Conservation (phyloP, 2,329 filamentous ascomycete genomes). For the Triangularia verruculosa region DNA sequence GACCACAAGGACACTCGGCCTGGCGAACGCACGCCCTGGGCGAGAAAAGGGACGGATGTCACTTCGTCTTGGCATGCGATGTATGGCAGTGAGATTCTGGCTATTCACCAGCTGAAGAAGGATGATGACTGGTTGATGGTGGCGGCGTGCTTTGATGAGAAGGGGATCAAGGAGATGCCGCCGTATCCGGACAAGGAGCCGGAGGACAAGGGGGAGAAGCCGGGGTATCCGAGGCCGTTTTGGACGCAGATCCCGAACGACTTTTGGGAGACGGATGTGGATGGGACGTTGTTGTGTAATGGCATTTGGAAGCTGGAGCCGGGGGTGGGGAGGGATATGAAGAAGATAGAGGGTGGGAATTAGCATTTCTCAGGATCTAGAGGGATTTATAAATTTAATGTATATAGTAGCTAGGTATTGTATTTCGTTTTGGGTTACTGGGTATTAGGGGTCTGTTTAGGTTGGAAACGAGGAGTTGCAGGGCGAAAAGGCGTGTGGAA, state of each 20-base stretch:
- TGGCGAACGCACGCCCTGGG: neutral
- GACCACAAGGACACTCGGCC: slow-evolving; percentile 4
- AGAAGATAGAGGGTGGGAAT: neutral
- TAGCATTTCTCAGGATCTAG: neutral
- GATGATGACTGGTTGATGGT: slow-evolving; percentile 5
- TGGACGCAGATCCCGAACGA: neutral
- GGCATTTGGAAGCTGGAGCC: slow-evolving; percentile 9
- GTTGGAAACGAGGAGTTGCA: too few species aligned
- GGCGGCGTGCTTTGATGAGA: slow-evolving; percentile 6
- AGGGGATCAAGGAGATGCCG: slow-evolving; percentile 3
- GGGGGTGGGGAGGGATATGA: slow-evolving; percentile 5
- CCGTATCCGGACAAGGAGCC: neutral
- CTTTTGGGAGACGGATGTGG: slow-evolving; percentile 7
- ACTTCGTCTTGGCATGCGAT: slow-evolving; percentile 6
- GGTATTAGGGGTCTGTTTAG: too few species aligned
- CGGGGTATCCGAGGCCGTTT: slow-evolving; percentile 2
- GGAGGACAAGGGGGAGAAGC: neutral
- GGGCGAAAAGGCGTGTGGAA: too few species aligned
- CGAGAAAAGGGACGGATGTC: slow-evolving; percentile 1
- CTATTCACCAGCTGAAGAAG: slow-evolving; percentile 4
- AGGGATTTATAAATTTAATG: neutral
- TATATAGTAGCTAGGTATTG: neutral
- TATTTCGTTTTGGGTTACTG: too few species aligned
- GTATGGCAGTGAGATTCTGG: neutral
- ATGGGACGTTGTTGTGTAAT: slow-evolving; percentile 4